Base-by-base conservation (phyloP, 1,284 basidiomycete genomes). In the Ganoderma meredithae region DNA sequence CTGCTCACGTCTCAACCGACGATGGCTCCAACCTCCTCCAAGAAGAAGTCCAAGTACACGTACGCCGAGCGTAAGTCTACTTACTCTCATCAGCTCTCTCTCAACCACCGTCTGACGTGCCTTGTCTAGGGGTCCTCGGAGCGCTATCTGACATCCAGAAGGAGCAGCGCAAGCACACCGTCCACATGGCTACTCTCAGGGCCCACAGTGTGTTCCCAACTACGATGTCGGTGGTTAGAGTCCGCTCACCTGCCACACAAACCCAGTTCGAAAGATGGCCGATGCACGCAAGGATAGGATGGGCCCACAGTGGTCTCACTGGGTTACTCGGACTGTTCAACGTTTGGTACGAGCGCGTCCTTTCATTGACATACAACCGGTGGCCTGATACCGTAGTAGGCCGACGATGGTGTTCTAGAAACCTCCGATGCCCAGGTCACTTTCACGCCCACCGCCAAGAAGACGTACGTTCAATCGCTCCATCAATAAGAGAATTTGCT, bases 241-340 rank as follows among this genome's bases (percentile, higher is more conserved):
- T n/a, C 56, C 39, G 25, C 56, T 47, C 13, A 55, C 49, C 19
- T n/a, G 59, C 15, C 27, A 22, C 25, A 1, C 10, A 40, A 25
- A 61, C 52, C n/a, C 52, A 87, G 86, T 87, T 17, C 83, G 81
- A 67, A 87, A 82, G 74, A 83, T 77, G 63, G 86, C 85, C 1
- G 74, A 82, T 43, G 78, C 77, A n/a, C 81, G 79, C 55, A 79
- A 83, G 64, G 85, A 86, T 62, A 82, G 79, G 63, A 77, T 87
- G 19, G 85, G 86, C 4, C 84, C 83, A 3, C 79, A 83, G 56
- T 87, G 86, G 85, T 76, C 80, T n/a, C 81, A 76, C 31, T 85
- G 83, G 81, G 82, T 88, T 22, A 73, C 77, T n/a, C 83, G 82
- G 68, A 81, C 85, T n/a, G 78, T 87, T 7, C 77, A 82, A 27